Base-by-base conservation (phyloP, 805 yeast genomes). In the Yarrowia sp. region DNA sequence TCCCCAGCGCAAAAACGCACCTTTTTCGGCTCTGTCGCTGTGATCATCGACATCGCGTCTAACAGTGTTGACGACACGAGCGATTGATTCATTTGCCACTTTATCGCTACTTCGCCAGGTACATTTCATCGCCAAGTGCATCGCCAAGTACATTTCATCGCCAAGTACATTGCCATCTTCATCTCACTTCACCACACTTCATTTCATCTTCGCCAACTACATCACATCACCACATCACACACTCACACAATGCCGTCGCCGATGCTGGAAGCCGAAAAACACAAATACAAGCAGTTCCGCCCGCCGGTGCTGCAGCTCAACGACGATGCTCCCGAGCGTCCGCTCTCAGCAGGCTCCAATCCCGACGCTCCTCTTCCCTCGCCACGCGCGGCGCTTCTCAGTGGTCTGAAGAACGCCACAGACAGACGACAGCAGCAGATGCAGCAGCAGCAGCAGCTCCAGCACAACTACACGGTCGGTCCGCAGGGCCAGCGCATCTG, bases 361-460 rank as follows among this genome's bases (percentile, higher is more conserved):
- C 9, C 27, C 25, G 38, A 31, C 2, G 29, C 63, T 3, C 35
- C 64, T 14, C 55, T 63, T 1, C 66, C 68, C 12, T 65, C 69
- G 14, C 68, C 71, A 0, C 39, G 71, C 41, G 70, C 71, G 6
- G 68, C 69, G n/a, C 62, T 69, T 8, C 66, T 69, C 16, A 68
- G 69, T 2, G 71, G 68, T 8, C 64, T 69, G 32, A 24, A 68
- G 29, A 64, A 66, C n/a, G 71, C 71, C 32, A 69, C 71, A 9
- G 71, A 69, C 35, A 51, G 71, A 3, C 63, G 71, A 7, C 66
- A 66, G 12, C 66, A 62, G 47, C 62, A 59, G 39, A 63, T 42
- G 38, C 64, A 61, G 63, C 59, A 60, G 33, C 63, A 61, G 46
- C 62, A 46, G 16, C 64, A 61, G 64, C 32, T 46, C 14, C 63